Percentiles rank a stretch among this genome's conserved stretches.
These are phyloP conservation scores for Scytalidium sp. DNA, from an alignment of 2,329 filamentous ascomycete species.

Conservation along the genomic window DNA sequence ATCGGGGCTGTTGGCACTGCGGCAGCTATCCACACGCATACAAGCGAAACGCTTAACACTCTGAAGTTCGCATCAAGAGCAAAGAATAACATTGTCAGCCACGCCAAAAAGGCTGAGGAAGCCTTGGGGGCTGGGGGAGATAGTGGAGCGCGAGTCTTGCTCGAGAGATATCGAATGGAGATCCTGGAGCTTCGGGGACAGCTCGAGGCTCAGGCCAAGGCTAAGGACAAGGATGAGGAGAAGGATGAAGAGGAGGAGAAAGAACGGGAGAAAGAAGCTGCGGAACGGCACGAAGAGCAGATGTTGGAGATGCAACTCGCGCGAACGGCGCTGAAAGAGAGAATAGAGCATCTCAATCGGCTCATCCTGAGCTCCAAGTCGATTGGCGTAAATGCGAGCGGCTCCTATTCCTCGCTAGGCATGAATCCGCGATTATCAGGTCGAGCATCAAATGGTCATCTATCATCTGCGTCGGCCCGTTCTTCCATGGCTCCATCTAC, in stretches of 20 bases:
- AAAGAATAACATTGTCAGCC: conserved; percentile 96
- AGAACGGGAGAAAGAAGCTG: conserved; percentile 72
- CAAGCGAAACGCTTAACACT: conserved; percentile 88
- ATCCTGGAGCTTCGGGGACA: conserved; percentile 79
- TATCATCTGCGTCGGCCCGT: conserved; percentile 54
- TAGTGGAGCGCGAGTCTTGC: conserved; percentile 77
- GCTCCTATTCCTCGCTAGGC: conserved; percentile 66
- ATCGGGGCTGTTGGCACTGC: conserved; percentile 74
- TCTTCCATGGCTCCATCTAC: conserved; percentile 69
- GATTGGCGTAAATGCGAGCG: conserved; percentile 81
- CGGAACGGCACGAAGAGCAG: conserved; percentile 89
- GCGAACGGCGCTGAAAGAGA: conserved; percentile 90
- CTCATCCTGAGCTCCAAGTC: conserved; percentile 95
- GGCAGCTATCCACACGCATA: conserved; percentile 70
- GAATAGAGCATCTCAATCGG: conserved; percentile 94
- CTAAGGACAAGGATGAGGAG: conserved; percentile 66
- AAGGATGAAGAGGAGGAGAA: conserved; percentile 76
- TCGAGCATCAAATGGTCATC: conserved; percentile 34
- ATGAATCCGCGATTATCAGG: conserved; percentile 59
- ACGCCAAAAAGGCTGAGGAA: conserved; percentile 93
- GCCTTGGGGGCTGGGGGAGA: conserved; percentile 78
- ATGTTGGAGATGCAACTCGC: conserved; percentile 98
- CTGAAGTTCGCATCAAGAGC: conserved; percentile 95
- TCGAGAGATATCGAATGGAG: conserved; percentile 92
- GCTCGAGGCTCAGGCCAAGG: conserved; percentile 77